phyloP scores from a whole-genome alignment of 2,329 filamentous ascomycete species.

The Cytospora leucostoma region DNA sequence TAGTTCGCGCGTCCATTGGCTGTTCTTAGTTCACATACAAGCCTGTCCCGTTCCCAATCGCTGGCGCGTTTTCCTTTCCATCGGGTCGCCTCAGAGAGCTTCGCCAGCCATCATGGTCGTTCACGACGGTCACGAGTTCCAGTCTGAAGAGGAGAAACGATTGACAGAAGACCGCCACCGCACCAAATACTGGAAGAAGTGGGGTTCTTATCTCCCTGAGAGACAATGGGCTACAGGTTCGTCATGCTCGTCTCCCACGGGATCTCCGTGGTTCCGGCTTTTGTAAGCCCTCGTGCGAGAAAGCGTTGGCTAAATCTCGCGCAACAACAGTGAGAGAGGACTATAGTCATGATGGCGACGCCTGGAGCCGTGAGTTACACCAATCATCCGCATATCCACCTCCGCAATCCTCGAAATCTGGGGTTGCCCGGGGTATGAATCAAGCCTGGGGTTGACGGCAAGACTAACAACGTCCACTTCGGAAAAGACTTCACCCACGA shows the following conservation, averaged over 20 bases:
- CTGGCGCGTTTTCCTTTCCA: not conserved
- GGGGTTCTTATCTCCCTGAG: slow-evolving; percentile 92
- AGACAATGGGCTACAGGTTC: slow-evolving; percentile 92
- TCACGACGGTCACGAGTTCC: slow-evolving; percentile 82
- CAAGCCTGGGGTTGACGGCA: slow-evolving; percentile 33
- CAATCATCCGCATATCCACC: slow-evolving; percentile 19
- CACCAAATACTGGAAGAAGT: slow-evolving; percentile 96
- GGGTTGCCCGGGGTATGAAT: slow-evolving; percentile 21
- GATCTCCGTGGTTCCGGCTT: not conserved
- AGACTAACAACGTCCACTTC: slow-evolving; percentile 24
- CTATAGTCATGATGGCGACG: slow-evolving; percentile 86
- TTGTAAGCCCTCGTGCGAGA: not conserved
- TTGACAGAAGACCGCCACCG: slow-evolving; percentile 82
- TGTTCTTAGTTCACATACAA: not conserved
- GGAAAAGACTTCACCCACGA: slow-evolving; percentile 86
- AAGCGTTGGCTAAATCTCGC: slow-evolving; percentile 23
- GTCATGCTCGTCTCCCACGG: slow-evolving; percentile 34
- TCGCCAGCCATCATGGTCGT: slow-evolving; percentile 69
- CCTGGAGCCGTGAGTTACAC: slow-evolving; percentile 82
- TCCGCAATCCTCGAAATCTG: slow-evolving; percentile 26
- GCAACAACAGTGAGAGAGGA: slow-evolving; percentile 75
- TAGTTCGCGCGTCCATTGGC: not conserved
- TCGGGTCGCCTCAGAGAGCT: slow-evolving; percentile 8
- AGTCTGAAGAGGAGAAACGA: slow-evolving; percentile 87
- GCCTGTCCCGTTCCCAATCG: not conserved